Evolutionary conservation across 1,139 yeast species (phyloP), one percentile per base, ranked within the genome.

Genomic region (Yamadazyma dushanensis): DNA sequence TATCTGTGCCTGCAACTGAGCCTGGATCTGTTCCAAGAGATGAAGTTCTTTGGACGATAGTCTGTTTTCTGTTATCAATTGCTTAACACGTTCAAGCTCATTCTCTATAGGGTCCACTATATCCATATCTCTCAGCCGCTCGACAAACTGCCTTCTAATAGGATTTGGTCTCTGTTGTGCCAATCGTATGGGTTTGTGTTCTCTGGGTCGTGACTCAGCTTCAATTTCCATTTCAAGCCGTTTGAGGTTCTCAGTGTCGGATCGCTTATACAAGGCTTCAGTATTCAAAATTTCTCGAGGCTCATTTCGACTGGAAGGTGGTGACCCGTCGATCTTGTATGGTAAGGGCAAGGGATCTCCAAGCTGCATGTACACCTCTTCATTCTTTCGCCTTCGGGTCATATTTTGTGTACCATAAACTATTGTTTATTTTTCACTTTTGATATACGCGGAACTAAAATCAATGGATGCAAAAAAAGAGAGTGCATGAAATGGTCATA

Each of bases 311-410:
- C 9, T 25, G 5, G 24, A 15, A 3, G 17, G 16, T 3, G 17
- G 3, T 7, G 23, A 7, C 11, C 11, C 14, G n/a, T 25, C 29
- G 9, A 15, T 16, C 30, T 53, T 51, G 40, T 65, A 65, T 6
- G 67, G 65, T 26, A 65, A 46, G 3, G 71, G 71, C 35, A 65
- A 52, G 1, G 71, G 71, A 3, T 63, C 67, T 2, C 71, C 70
- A 26, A 63, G 40, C 34, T 44, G 46, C 5, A 36, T 29, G 14
- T 41, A 16, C 7, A 47, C 19, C 7, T 45, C 47, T 11, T 45
- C 47, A 29, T 37, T 37, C 10, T 21, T 35, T 21, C 40, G 37
- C 30, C 35, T 36, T 28, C 29, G 37, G 16, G 28, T 32, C 44
- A 40, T 40, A 20, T 26, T 16, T 21, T 22, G 10, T 21, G 10